These are phyloP conservation scores for Endotrypanum monterogeii DNA, from an alignment of 208 protist genomes.

Conservation along the genomic window DNA sequence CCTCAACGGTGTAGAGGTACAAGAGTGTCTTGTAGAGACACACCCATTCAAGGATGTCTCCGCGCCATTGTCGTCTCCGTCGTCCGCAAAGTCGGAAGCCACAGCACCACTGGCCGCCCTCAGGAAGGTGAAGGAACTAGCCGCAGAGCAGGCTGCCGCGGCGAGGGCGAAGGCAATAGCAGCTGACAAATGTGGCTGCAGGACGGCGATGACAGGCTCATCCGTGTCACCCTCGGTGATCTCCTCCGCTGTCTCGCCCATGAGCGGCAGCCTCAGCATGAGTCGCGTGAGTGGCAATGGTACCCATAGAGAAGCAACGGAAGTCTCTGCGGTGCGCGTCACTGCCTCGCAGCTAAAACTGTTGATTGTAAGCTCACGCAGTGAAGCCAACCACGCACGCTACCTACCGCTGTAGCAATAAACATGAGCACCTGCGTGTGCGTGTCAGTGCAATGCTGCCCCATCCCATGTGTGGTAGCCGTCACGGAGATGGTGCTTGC, in stretches of 20 bases:
- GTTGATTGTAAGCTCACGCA: constrained; percentile 21
- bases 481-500: too few species aligned
- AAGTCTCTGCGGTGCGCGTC: constrained; percentile 25
- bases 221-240: constrained; percentile 12
- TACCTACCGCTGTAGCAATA: constrained; percentile 13
- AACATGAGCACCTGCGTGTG: not conserved
- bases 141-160: constrained; percentile 20
- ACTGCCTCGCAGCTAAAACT: constrained; percentile 28
- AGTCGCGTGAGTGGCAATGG: constrained; percentile 8
- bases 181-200: constrained; percentile 9
- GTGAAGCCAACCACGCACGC: constrained; percentile 15
- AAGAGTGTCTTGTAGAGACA: not conserved
- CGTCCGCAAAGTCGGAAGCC: not conserved
- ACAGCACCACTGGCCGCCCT: constrained; percentile 22
- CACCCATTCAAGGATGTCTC: not conserved
- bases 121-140: constrained; percentile 22
- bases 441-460: not conserved
- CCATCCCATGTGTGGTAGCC: too few species aligned
- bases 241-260: constrained; percentile 14
- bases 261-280: constrained; percentile 13
- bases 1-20: not conserved
- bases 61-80: not conserved
- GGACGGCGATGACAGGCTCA: not conserved
- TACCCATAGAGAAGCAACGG: not conserved
- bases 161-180: constrained; percentile 8